Evolutionary conservation across 1,139 yeast genomes (phyloP).

Genomic region (Blastobotrys indianensis): DNA sequence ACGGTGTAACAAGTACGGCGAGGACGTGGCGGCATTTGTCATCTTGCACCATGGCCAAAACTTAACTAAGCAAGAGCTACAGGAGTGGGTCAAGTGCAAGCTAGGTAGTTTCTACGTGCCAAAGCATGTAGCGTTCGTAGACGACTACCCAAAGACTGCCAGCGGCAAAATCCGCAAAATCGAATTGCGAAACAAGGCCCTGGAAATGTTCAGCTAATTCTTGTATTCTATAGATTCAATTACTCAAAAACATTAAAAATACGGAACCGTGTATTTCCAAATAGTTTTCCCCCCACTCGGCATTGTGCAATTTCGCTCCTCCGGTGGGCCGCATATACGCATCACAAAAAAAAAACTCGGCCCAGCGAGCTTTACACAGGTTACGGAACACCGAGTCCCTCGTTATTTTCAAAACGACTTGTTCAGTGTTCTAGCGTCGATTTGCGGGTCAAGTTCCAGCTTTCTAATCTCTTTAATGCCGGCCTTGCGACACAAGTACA

Average conservation of each 20-base stretch:
- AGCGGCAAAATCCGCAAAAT: slow-evolving; percentile 34
- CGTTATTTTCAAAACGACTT: no score
- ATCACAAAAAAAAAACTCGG: no score
- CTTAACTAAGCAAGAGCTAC: slow-evolving; percentile 19
- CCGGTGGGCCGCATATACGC: neutral
- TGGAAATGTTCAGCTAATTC: neutral
- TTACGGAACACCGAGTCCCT: no score
- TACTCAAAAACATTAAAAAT: neutral
- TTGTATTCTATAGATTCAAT: neutral
- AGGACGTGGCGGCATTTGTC: slow-evolving; percentile 31
- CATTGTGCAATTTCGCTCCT: no score
- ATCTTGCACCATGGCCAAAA: slow-evolving; percentile 18
- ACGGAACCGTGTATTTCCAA: neutral
- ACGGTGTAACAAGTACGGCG: slow-evolving; percentile 32
- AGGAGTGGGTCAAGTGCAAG: slow-evolving; percentile 22
- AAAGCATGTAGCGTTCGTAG: slow-evolving; percentile 27
- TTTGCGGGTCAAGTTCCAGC: no score
- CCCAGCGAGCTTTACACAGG: neutral
- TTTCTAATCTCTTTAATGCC: no score
- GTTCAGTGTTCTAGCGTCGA: no score
- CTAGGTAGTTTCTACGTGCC: slow-evolving; percentile 33
- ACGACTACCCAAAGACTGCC: slow-evolving; percentile 33
- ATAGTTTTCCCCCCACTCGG: no score
- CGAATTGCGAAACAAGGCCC: slow-evolving; percentile 25
- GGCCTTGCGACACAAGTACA: no score